phyloP scores from a whole-genome alignment of 1,284 basidiomycete genomes.

The Wolfiporia cocos region DNA sequence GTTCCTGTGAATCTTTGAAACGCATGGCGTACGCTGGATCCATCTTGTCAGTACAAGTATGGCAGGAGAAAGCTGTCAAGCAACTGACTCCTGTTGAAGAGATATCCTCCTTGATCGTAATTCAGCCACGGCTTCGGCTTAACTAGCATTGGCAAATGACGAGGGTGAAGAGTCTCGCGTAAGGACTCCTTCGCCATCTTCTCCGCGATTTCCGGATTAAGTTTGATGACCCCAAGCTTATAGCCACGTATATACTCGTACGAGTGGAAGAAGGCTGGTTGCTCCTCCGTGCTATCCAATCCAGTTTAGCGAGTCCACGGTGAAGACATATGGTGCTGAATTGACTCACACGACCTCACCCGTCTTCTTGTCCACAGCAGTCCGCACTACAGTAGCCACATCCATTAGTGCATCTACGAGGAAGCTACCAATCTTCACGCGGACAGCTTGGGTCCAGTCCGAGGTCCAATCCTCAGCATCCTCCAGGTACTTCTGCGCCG shows the following conservation, averaged over 20 bases:
- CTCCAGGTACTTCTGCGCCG: conserved; percentile 59
- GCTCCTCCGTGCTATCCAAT: conserved; percentile 60
- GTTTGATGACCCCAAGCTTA: conserved; percentile 86
- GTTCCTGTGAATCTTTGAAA: conserved; percentile 89
- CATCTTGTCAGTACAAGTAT: conserved; percentile 1
- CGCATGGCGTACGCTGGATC: conserved; percentile 75
- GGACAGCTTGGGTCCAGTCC: conserved; percentile 75
- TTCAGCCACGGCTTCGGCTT: conserved; percentile 86
- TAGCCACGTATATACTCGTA: conserved; percentile 94
- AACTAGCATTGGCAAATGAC: conserved; percentile 94
- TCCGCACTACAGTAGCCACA: conserved; percentile 73
- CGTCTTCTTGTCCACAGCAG: conserved; percentile 47
- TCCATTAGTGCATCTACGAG: conserved; percentile 84
- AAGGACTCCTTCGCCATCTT: conserved; percentile 77
- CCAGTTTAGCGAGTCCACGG: conserved; percentile 1
- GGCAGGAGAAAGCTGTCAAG: conserved; percentile 5
- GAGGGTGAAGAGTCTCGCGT: conserved; percentile 80
- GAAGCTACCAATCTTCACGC: conserved; percentile 80
- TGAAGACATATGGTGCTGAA: not conserved
- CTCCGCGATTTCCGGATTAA: conserved; percentile 80
- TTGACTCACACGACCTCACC: conserved; percentile 55
- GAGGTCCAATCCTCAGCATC: conserved; percentile 69
- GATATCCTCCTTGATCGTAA: conserved; percentile 81
- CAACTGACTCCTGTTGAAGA: conserved; percentile 65
- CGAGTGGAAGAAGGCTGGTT: conserved; percentile 89